A percentile compares a stretch with the other conserved stretches of the same genome.
phyloP scores from a whole-genome alignment of 2,329 filamentous ascomycete species.

The Grosmannia penicillata region DNA sequence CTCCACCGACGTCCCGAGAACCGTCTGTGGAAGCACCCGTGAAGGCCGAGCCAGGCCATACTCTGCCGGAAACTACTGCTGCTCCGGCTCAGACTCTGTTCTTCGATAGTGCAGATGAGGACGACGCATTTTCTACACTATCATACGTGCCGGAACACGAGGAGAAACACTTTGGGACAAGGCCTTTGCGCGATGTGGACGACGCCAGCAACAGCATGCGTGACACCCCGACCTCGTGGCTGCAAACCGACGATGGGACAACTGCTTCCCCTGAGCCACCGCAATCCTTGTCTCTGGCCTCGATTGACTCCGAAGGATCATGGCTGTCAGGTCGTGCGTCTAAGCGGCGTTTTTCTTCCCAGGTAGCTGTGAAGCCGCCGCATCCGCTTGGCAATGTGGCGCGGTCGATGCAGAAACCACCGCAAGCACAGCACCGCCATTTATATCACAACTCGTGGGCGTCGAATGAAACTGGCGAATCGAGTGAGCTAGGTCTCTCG shows the following conservation, averaged over 20 bases:
- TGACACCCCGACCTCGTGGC: slow-evolving; percentile 29
- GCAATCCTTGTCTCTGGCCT: slow-evolving; percentile 77
- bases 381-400: slow-evolving; percentile 40
- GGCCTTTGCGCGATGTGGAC: not conserved
- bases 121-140: not conserved
- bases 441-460: slow-evolving; percentile 25
- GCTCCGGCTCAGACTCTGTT: slow-evolving; percentile 6
- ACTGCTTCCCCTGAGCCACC: slow-evolving; percentile 43
- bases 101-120: not conserved
- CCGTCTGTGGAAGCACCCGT: slow-evolving; percentile 75
- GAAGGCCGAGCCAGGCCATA: slow-evolving; percentile 35
- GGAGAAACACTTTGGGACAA: not conserved
- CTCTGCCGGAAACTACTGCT: slow-evolving; percentile 11
- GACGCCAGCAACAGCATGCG: slow-evolving; percentile 19
- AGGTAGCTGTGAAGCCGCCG: slow-evolving; percentile 22
- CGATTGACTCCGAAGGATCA: slow-evolving; percentile 87
- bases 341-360: slow-evolving; percentile 16
- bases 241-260: slow-evolving; percentile 21
- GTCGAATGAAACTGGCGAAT: slow-evolving; percentile 37
- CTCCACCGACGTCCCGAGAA: slow-evolving; percentile 69
- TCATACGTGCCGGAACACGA: not conserved
- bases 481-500: slow-evolving; percentile 14
- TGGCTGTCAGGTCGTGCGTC: slow-evolving; percentile 70
- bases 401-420: slow-evolving; percentile 24
- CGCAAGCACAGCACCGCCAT: slow-evolving; percentile 23